These are phyloP conservation scores for Epichloe sylvatica DNA, from an alignment of 2,329 filamentous ascomycete species.

Conservation along the genomic window DNA sequence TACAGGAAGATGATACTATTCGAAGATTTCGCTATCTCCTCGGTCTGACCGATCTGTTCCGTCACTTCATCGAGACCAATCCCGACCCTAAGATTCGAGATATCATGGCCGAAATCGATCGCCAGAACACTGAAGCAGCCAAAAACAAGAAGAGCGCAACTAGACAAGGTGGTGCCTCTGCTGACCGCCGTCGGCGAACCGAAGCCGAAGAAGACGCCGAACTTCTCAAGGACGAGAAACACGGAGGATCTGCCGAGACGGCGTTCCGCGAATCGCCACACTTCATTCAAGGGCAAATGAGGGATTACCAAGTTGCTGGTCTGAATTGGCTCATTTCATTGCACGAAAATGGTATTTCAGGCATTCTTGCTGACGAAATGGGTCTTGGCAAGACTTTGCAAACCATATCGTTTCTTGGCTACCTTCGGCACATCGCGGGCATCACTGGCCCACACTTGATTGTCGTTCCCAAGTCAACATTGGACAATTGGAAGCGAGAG, in stretches of 20 bases:
- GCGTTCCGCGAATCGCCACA: conserved; percentile 86
- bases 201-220: conserved; percentile 98
- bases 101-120: conserved; percentile 87
- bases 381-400: conserved; percentile 94
- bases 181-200: conserved; percentile 68
- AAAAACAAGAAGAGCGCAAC: conserved; percentile 59
- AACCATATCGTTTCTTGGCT: conserved; percentile 92
- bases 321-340: conserved; percentile 96
- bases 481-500: conserved; percentile 97
- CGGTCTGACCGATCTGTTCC: conserved; percentile 89
- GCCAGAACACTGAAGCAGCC: conserved; percentile 66
- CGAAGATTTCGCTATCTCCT: conserved; percentile 88
- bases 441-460: conserved; percentile 87
- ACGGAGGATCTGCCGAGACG: conserved; percentile 70
- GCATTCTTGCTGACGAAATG: conserved; percentile 97
- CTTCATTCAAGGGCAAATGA: conserved; percentile 82
- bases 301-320: conserved; percentile 91
- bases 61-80: conserved; percentile 97
- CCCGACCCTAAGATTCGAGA: conserved; percentile 89
- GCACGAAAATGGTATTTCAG: conserved; percentile 97
- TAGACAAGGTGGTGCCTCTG: conserved; percentile 72
- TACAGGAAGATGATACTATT: conserved; percentile 84
- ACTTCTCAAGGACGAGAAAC: conserved; percentile 71
- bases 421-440: conserved; percentile 77
- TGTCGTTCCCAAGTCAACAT: conserved; percentile 86